Evolutionary conservation across 306 rosid genomes (phyloP).

Genomic region (Astragalus membranaceus): DNA sequence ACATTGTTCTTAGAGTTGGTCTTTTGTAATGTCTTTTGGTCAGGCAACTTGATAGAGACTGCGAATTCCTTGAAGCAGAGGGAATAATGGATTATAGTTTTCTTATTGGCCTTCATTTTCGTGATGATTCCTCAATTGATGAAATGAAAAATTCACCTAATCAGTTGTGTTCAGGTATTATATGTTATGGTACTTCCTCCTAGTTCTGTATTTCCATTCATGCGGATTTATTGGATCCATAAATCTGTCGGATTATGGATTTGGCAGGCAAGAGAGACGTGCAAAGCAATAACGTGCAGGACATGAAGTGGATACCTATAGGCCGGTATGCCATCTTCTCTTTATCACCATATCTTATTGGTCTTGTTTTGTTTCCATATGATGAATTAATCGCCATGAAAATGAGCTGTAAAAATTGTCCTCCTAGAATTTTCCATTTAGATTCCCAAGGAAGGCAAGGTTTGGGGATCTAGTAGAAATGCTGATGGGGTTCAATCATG

Average conservation of each 20-base stretch:
- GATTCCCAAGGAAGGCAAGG: background rate
- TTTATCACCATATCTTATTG: background rate
- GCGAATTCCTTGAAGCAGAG: conserved; percentile 47
- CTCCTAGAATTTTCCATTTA: background rate
- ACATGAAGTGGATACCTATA: conserved; percentile 31
- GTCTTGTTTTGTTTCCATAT: background rate
- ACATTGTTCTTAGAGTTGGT: background rate
- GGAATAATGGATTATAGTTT: conserved; percentile 59
- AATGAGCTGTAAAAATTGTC: conserved; percentile 1
- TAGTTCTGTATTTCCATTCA: background rate
- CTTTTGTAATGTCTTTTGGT: conserved; percentile 19
- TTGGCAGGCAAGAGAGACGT: conserved; percentile 31
- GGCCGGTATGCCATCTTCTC: conserved; percentile 36
- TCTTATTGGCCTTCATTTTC: conserved; percentile 48
- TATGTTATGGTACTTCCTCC: conserved; percentile 12
- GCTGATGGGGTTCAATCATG: conserved; percentile 4
- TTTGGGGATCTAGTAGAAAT: background rate
- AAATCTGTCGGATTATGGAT: conserved; percentile 3
- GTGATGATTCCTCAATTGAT: conserved; percentile 31
- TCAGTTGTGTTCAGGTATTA: conserved; percentile 25
- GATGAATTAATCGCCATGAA: background rate
- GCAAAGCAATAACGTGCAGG: background rate
- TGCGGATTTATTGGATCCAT: conserved; percentile 2
- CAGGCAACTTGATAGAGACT: conserved; percentile 55
- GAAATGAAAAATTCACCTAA: conserved; percentile 17